Base-by-base conservation (phyloP, 129 eudicot genomes). In the Tagetes patula region DNA sequence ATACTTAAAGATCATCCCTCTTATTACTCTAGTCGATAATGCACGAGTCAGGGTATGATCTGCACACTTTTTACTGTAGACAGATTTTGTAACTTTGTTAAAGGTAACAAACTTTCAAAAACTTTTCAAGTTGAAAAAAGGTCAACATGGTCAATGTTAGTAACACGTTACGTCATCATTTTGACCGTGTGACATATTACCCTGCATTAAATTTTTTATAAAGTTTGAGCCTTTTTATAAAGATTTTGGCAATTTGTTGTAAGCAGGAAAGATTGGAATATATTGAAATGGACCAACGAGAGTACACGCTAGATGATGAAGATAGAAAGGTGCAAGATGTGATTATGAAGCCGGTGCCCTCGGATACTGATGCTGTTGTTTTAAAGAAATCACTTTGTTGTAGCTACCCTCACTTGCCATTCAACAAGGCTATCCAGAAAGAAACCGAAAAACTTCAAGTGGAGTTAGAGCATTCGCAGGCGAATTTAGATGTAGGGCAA, bases 301-400 rank as follows among this genome's bases (percentile, higher is more conserved):
- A 90, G 69, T 94, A 94, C 72, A 94, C 99, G 41, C 71, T 94
- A 66, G 96, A 90, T 60, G 94, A 90, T 13, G 97, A 94, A 76
- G 99, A 94, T 72, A 85, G 75, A 69, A 90, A 75, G 83, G 90
- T 85, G 83, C 99, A 90, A 79, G 82, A 74, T 75, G 96, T 90
- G 50, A 94, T 94, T 33, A 75, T 90, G 82, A 90, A 86, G 75
- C 93, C 91, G 4, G 91, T 86, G 13, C 92, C 91, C n/a, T 89
- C 91, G 13, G 74, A 75, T 63, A 80, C 76, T 13, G 97, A 90
- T n/a, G 67, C 89, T 30, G 86, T 69, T 8, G 87, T 94, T 49
- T 55, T 90, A 65, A 90, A 88, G 88, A 94, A 94, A 79, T 80
- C 87, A 14, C 96, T 94, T 72, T 94, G 96, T 20, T 94, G 96